Evolutionary conservation across 2,329 filamentous ascomycete species (phyloP), one percentile per base, ranked within the genome.

Genomic region (Scytalidium sp.): DNA sequence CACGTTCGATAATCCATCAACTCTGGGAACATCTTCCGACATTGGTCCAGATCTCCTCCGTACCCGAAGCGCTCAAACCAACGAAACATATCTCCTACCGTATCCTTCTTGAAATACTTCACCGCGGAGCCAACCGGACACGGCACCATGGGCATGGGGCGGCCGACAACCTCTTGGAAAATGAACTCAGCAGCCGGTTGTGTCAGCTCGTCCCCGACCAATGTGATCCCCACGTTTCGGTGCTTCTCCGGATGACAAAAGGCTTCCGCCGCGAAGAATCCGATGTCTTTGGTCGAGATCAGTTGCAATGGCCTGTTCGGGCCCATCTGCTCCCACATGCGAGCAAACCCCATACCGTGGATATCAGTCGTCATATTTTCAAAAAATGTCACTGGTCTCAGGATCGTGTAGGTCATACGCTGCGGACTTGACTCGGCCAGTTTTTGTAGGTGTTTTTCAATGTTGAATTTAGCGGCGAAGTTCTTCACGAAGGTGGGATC

Each of bases 321-420:
- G 25, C 60, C 52, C 25, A 60, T 53, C 19, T 57, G 53, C 19
- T 46, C 45, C 59, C 58, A 61, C 52, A 61, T 60, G 13, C 56
- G 51, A 11, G 58, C 54, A 23, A 63, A 60, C 2, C 52, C 53
- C 20, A 59, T 60, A 10, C 59, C 59, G 2, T 47, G 27, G 29
- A 63, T 60, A 39, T 60, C 55, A 3, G 57, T 55, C 15, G 57
- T 58, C 17, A 63, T 48, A 60, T 74, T 74, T 3, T 84, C 80
- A 64, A 80, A 75, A 65, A 84, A 84, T 0, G 75, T 76, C 0
- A 75, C 72, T 0, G 80, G 80, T 2, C 80, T 71, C 4, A 84
- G 67, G 41, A 84, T 77, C 0, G 78, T 80, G 73, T 76, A 84
- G 13, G 65, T 66, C 76, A 81, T 79, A 5, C 15, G 11, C 32